Conservation (phyloP, 768 basidiomycete genomes). For the Panaeolus papilionaceus region DNA sequence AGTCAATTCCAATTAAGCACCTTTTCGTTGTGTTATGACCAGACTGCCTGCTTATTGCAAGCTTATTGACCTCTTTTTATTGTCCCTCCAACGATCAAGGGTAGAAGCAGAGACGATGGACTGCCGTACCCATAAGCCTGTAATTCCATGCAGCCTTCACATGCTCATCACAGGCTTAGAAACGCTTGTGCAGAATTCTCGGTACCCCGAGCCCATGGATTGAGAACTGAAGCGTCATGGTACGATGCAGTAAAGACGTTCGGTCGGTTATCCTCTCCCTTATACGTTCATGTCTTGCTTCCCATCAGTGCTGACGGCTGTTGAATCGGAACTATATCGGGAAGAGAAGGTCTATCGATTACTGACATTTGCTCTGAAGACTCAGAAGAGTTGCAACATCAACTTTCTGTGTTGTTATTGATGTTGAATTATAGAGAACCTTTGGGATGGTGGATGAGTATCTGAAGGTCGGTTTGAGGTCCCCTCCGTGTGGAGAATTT, state of each 20-base stretch:
- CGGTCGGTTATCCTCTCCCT: conserved; percentile 1
- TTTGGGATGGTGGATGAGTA: too few species aligned
- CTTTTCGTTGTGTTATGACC: neutral
- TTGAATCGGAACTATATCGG: neutral
- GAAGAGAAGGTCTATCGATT: neutral
- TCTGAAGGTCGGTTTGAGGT: too few species aligned
- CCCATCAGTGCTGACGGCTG: neutral
- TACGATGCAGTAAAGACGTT: neutral
- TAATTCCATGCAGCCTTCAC: neutral
- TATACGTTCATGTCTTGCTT: neutral
- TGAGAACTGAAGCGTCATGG: neutral
- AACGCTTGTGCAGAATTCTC: too few species aligned
- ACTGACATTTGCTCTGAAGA: neutral
- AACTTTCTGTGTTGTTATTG: neutral
- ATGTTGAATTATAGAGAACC: too few species aligned
- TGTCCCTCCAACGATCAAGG: too few species aligned
- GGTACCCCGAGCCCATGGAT: conserved; percentile 6
- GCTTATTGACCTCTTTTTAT: too few species aligned
- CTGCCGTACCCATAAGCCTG: too few species aligned
- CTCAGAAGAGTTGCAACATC: neutral
- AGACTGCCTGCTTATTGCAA: too few species aligned
- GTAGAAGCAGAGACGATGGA: too few species aligned
- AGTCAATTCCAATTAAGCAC: neutral
- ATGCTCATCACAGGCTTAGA: neutral
- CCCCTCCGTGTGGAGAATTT: too few species aligned